Base-by-base conservation (phyloP, 73 alveolate species). In the Stentor roeselii region DNA sequence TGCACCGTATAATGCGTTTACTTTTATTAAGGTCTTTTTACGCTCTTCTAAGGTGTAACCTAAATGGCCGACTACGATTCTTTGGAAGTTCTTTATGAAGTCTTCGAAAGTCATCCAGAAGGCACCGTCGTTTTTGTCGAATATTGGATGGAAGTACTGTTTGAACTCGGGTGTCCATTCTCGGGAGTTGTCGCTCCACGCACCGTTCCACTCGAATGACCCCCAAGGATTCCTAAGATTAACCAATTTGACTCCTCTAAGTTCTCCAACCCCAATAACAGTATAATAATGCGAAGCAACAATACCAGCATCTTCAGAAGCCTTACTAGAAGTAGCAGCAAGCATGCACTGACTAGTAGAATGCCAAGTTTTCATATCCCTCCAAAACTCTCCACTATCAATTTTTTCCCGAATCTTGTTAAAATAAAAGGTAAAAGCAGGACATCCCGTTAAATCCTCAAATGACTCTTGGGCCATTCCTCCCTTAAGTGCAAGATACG, bases 181-280 rank as follows among this genome's bases (percentile, higher is more conserved):
- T 3, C 4, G 2, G 40, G 88, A 75, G 32, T 60, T 60, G 85
- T 88, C 92, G 59, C 89, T 42, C 93, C 93, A 88, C 3, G 86
- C 93, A 31, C 93, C 99, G 75, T 78, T 60, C 99, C 99, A 96
- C 75, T 95, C 98, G 0, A 91, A 86, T 60, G 88, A 86, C 37
- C 98, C 97, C 99, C 97, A 92, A 61, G 98, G 97, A 82, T 95
- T 96, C 90, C 99, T 91, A 0, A 96, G 91, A 80, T 96, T 88
- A 31, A 96, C 83, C 32, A 96, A 86, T 82, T 82, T 78, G 61
- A 86, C 92, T n/a, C 36, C 78, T 3, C 88, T 89, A n/a, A 94
- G 86, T 39, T 86, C 94, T 40, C 50, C 87, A n/a, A 93, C 95
- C 60, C 82, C 59, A 36, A 92, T 85, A 30, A 96, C 92, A 0